Percentiles rank a stretch among this genome's conserved stretches.
Evolutionary conservation across 225 moss, liverwort and hornwort species (phyloP).

Genomic region (Neckera pumila): DNA sequence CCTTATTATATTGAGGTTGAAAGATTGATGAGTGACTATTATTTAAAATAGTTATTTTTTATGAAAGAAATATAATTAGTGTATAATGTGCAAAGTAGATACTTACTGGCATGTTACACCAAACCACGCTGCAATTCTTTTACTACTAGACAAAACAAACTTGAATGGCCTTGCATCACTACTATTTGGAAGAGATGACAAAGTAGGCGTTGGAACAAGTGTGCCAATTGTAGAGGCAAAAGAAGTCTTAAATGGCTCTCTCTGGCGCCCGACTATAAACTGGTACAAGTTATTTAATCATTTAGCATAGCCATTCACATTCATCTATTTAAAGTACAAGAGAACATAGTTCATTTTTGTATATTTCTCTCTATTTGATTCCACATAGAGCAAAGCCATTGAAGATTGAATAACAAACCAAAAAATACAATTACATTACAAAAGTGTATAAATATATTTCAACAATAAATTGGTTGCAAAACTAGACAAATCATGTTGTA

Average conservation of each 20-base stretch:
- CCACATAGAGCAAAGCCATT: background rate
- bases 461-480: background rate
- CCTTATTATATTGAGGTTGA: background rate
- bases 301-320: background rate
- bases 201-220: background rate
- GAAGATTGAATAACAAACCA: background rate
- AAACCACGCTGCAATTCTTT: conserved; percentile 11
- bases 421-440: background rate
- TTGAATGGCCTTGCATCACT: background rate
- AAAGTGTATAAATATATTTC: background rate
- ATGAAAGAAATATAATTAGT: background rate
- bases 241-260: background rate
- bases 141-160: background rate
- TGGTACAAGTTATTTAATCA: background rate
- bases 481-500: background rate
- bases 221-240: background rate
- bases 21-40: background rate
- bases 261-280: background rate
- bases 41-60: background rate
- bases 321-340: background rate
- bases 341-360: accelerated
- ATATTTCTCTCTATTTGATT: background rate
- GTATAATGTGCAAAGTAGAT: background rate
- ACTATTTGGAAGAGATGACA: background rate
- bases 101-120: conserved; percentile 18